These are phyloP conservation scores for Lotus japonicus DNA, from an alignment of 306 rosid genomes.

Conservation along the genomic window DNA sequence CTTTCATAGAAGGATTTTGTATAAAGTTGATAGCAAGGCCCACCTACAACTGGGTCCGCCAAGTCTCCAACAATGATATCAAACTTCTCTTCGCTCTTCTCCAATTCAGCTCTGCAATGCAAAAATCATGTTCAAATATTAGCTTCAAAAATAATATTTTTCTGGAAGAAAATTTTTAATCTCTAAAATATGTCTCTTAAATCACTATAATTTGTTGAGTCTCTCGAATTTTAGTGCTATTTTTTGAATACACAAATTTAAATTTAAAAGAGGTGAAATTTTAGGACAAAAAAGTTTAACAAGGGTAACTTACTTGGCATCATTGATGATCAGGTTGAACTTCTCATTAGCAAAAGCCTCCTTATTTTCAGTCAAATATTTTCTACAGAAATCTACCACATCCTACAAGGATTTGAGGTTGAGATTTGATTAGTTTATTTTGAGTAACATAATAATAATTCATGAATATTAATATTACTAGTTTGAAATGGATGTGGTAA, in stretches of 20 bases:
- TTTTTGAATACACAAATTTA: neutral
- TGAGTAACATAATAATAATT: neutral
- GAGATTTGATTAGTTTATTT: neutral
- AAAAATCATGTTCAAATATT: neutral
- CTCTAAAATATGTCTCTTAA: neutral
- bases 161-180: neutral
- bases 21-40: conserved; percentile 79
- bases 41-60: conserved; percentile 77
- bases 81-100: conserved; percentile 46
- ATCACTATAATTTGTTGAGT: too few relatives aligned
- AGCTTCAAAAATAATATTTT: neutral
- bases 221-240: neutral
- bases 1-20: conserved; percentile 70
- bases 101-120: conserved; percentile 48
- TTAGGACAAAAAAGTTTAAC: neutral
- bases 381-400: conserved; percentile 64
- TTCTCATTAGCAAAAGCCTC: conserved; percentile 52
- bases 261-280: too few relatives aligned
- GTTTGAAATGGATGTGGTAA: neutral
- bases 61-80: conserved; percentile 73
- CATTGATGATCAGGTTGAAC: conserved; percentile 62
- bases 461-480: too few relatives aligned
- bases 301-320: conserved; percentile 54
- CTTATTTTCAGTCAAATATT: conserved; percentile 43
- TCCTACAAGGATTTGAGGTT: conserved; percentile 36